Conservation (phyloP, 148 eudicot genomes). For the Camellia sinensis region DNA sequence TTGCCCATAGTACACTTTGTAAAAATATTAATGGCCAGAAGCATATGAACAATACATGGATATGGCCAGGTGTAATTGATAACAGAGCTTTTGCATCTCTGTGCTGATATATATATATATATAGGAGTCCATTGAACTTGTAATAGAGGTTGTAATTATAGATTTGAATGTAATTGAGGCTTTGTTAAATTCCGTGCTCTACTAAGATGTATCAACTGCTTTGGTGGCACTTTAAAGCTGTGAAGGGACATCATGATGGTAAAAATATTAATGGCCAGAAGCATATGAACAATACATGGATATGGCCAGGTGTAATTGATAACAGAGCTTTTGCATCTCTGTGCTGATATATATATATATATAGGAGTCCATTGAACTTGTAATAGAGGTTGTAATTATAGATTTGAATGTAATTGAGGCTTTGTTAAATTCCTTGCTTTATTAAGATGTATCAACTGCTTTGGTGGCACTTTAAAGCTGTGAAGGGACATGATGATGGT, state of each 20-base stretch:
- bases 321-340: constrained; percentile 8
- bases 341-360: constrained; percentile 6
- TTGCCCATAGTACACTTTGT: constrained; percentile 1
- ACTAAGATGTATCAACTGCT: background rate
- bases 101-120: constrained; percentile 8
- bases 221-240: background rate
- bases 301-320: background rate
- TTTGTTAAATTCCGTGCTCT: background rate
- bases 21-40: background rate
- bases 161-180: constrained; percentile 4
- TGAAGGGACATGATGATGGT: background rate
- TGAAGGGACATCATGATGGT: background rate
- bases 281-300: background rate
- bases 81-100: constrained; percentile 9
- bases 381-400: background rate
- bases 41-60: background rate
- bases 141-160: background rate
- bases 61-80: background rate
- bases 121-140: background rate
- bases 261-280: background rate
- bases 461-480: background rate
- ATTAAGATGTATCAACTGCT: background rate
- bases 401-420: constrained; percentile 4
- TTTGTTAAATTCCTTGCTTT: background rate
- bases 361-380: background rate